Evolutionary conservation across 2,329 filamentous ascomycete species (phyloP), one percentile per base, ranked within the genome.

Genomic region (Harringtonia lauricola): DNA sequence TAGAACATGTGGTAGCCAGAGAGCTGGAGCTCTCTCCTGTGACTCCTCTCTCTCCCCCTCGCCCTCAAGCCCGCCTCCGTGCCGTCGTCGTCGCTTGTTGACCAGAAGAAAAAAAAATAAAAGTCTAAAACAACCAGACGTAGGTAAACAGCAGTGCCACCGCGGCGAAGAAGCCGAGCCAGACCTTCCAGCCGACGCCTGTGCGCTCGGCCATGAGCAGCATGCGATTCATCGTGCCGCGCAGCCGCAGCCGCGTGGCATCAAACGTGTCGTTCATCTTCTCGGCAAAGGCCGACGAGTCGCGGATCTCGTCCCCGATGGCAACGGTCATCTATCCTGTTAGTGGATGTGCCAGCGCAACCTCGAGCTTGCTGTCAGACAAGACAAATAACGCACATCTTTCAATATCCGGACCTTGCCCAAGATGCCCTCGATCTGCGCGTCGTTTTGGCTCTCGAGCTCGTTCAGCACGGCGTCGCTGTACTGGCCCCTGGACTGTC

Each of bases 251-350:
- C 29, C 89, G 72, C 42, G 90, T 94, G 55, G 76, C 79, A 60
- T 96, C 90, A 59, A 96, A 98, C 6, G 79, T 76, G 57, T 95
- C 86, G 63, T 96, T 96, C 82, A 98, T 95, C 65, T 88, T 90
- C 55, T 95, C 87, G 2, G 88, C 85, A 4, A 96, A 73, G 2
- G 86, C 81, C 2, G 86, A 86, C 14, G 85, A 92, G 50, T 94
- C 86, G 54, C 90, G 79, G 57, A 96, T 96, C 64, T 96, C 92
- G 58, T 94, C 86, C 51, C 92, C 92, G 52, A 98, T 98, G 6
- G 89, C 86, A 31, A 86, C 67, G 1, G 89, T 95, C 68, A 98
- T 83, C 85, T 92, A n/a, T n/a, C n/a, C n/a, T n/a, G n/a, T n/a
- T n/a, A n/a, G 52, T 19, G 26, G 7, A 14, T 8, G 29, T 22